Evolutionary conservation across 2,329 filamentous ascomycete genomes (phyloP).

Genomic region (Lachnellula subtilissima): DNA sequence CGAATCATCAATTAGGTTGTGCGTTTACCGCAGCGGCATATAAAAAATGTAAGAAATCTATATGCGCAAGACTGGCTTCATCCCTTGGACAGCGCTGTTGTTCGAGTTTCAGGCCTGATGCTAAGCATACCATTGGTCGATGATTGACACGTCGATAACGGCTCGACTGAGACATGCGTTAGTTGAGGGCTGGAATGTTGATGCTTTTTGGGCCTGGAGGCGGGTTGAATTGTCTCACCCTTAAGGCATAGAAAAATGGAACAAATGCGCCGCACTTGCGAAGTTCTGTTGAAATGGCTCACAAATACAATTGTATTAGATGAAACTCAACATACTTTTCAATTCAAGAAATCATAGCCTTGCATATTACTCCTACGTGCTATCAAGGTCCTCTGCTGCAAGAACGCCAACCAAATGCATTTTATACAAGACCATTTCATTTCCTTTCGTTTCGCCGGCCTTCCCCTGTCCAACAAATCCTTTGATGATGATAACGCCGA

Average conservation of each 20-base stretch:
- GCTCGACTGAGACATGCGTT: too few species aligned
- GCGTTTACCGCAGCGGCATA: too few species aligned
- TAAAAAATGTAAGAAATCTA: background rate
- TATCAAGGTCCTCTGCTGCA: background rate
- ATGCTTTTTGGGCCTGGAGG: too few species aligned
- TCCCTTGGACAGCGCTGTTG: background rate
- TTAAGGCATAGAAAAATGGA: too few species aligned
- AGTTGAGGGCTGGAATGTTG: too few species aligned
- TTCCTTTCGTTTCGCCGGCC: background rate
- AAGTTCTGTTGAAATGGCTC: too few species aligned
- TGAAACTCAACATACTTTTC: too few species aligned
- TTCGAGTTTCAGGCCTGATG: background rate
- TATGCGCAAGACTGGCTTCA: background rate
- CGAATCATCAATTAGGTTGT: too few species aligned
- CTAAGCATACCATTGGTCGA: background rate
- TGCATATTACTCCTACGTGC: constrained; percentile 7
- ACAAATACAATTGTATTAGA: too few species aligned
- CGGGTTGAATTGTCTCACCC: too few species aligned
- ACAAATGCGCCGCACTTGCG: too few species aligned
- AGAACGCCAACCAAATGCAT: constrained; percentile 12
- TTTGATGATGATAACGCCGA: background rate
- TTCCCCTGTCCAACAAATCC: background rate
- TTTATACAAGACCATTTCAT: background rate
- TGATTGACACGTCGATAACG: background rate
- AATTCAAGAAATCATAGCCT: background rate